Percentiles rank a stretch among this genome's conserved stretches.
phyloP scores from a whole-genome alignment of 1,139 yeast species.

The Diutina rugosa region DNA sequence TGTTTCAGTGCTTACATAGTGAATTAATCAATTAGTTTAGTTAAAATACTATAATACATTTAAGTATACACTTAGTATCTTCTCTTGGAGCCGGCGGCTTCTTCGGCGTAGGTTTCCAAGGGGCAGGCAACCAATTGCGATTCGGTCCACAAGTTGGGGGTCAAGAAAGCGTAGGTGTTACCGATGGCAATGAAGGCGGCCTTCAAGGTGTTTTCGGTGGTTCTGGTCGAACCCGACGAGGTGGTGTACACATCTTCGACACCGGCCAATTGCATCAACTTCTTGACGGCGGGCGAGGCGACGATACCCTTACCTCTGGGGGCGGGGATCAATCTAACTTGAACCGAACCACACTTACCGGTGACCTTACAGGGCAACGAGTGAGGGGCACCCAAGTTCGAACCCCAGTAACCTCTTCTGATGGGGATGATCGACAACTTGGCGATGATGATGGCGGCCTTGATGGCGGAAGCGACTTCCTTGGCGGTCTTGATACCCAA shows the following conservation, averaged over 20 bases:
- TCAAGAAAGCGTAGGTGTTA: slow-evolving; percentile 99
- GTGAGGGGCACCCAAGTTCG: slow-evolving; percentile 99
- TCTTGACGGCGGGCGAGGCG: slow-evolving; percentile 99
- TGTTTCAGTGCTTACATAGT: not conserved
- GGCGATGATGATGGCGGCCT: slow-evolving; percentile 99
- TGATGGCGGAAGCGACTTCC: slow-evolving; percentile 99
- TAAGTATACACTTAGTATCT: slow-evolving; percentile 34
- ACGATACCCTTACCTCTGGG: slow-evolving; percentile 99
- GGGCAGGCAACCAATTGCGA: slow-evolving; percentile 82
- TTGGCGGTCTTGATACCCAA: slow-evolving; percentile 99
- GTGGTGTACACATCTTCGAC: slow-evolving; percentile 98
- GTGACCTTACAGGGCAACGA: slow-evolving; percentile 96
- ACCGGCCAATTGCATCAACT: slow-evolving; percentile 98
- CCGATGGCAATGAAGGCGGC: slow-evolving; percentile 99
- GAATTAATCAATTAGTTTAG: not conserved
- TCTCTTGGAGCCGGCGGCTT: slow-evolving; percentile 66
- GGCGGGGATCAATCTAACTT: slow-evolving; percentile 98
- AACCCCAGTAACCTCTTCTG: slow-evolving; percentile 99
- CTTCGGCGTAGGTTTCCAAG: slow-evolving; percentile 85
- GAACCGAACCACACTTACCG: slow-evolving; percentile 99
- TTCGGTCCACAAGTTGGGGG: slow-evolving; percentile 95
- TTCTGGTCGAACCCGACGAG: slow-evolving; percentile 98
- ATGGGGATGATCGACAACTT: slow-evolving; percentile 97
- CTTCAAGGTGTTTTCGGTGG: slow-evolving; percentile 99
- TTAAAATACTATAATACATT: not conserved